Percentiles rank a stretch among this genome's conserved stretches.
These are phyloP conservation scores for Trifolium fragiferum DNA, from an alignment of 306 rosid genomes.

Conservation along the genomic window DNA sequence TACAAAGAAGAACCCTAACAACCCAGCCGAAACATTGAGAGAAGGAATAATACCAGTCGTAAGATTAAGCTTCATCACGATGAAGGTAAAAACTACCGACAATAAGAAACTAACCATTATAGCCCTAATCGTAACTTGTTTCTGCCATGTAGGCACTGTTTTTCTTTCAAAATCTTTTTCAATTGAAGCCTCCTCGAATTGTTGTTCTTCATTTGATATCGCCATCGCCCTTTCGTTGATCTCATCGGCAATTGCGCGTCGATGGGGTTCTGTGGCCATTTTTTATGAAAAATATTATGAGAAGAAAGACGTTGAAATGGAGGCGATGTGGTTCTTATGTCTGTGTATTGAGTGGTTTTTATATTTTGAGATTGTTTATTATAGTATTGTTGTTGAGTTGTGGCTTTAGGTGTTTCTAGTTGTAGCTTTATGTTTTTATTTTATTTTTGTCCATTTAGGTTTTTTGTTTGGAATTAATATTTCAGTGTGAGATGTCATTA, in stretches of 20 bases:
- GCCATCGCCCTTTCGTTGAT: neutral
- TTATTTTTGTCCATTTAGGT: too few species aligned
- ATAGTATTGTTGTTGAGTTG: neutral
- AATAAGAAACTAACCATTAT: constrained; percentile 46
- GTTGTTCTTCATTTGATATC: neutral
- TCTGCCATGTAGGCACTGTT: constrained; percentile 47
- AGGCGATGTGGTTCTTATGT: neutral
- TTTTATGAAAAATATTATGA: neutral
- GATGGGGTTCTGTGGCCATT: constrained; percentile 12
- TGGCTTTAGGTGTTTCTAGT: neutral
- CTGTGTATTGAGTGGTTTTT: neutral
- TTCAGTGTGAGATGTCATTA: too few species aligned
- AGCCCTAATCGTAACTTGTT: constrained; percentile 44
- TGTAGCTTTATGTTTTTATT: neutral
- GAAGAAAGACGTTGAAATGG: too few species aligned
- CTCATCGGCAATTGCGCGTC: neutral
- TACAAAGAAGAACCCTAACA: constrained; percentile 55
- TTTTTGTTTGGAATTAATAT: too few species aligned
- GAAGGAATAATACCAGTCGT: constrained; percentile 57
- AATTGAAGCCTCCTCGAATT: neutral
- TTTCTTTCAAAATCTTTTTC: constrained; percentile 46
- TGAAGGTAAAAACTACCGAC: constrained; percentile 50
- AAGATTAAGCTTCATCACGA: constrained; percentile 54
- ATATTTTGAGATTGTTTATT: neutral
- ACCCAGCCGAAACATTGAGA: constrained; percentile 51